phyloP scores from a whole-genome alignment of 2,329 filamentous ascomycete genomes.

The Botrytis deweyae region DNA sequence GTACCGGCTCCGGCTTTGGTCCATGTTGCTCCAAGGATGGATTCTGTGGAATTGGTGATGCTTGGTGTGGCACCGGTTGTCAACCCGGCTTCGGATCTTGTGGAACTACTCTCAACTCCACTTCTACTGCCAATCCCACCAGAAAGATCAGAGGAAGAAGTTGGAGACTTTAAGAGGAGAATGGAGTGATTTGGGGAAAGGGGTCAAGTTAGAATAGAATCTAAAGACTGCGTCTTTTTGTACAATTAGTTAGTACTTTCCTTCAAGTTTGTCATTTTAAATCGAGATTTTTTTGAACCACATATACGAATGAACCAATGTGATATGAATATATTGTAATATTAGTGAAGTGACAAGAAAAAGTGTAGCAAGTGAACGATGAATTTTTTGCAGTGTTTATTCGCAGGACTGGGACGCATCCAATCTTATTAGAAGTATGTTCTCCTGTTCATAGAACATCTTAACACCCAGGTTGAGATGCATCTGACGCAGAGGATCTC shows the following conservation, averaged over 20 bases:
- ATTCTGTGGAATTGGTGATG: constrained; percentile 24
- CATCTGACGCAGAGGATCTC: neutral
- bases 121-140: neutral
- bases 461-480: neutral
- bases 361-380: neutral
- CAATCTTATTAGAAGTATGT: neutral
- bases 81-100: constrained; percentile 26
- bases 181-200: neutral
- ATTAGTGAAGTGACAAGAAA: neutral
- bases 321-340: neutral
- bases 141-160: constrained; percentile 12
- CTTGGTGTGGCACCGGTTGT: constrained; percentile 28
- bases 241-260: neutral
- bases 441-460: neutral
- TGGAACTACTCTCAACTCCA: constrained; percentile 21
- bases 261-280: neutral
- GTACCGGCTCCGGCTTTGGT: constrained; percentile 24
- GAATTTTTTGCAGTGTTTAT: neutral
- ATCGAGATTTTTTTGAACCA: neutral
- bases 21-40: constrained; percentile 28
- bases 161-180: neutral
- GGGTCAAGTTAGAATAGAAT: neutral
- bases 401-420: neutral
- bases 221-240: neutral
- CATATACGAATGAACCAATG: neutral